Percentiles rank a stretch among this genome's conserved stretches.
Conservation (phyloP, 2,329 filamentous ascomycete species). For the Colletotrichum aenigma region DNA sequence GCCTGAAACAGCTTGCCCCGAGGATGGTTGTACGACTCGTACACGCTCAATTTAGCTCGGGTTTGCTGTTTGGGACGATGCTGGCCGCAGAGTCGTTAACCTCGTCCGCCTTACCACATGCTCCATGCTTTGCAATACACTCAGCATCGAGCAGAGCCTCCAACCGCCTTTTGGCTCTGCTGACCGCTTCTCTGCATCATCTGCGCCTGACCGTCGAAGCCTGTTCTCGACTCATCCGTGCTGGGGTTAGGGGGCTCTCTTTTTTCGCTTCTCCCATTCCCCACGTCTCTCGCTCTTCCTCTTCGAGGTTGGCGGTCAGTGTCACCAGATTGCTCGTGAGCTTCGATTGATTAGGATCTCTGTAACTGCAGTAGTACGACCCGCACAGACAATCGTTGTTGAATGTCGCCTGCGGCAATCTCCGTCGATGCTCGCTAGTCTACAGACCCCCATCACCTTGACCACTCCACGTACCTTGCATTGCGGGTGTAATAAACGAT, state of each 20-base stretch:
- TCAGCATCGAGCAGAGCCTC: neutral
- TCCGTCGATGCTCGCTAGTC: constrained; percentile 9
- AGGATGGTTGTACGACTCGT: constrained; percentile 1
- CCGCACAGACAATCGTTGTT: constrained; percentile 8
- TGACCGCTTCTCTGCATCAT: constrained; percentile 9
- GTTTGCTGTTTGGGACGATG: constrained; percentile 15
- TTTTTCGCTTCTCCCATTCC: neutral
- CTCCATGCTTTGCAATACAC: neutral
- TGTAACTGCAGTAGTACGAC: constrained; percentile 2
- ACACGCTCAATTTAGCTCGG: neutral
- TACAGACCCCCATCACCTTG: neutral
- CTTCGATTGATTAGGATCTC: constrained; percentile 1
- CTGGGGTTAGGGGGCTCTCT: neutral
- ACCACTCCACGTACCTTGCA: neutral
- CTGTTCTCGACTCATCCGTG: constrained; percentile 1
- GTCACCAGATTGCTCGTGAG: constrained; percentile 7
- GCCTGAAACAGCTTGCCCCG: constrained; percentile 11
- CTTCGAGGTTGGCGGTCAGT: neutral
- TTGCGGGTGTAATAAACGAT: constrained; percentile 9
- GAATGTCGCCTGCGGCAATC: constrained; percentile 15
- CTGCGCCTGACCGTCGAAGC: neutral
- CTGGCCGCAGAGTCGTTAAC: neutral
- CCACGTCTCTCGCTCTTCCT: neutral
- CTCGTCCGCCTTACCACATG: neutral
- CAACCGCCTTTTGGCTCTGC: neutral